Evolutionary conservation across 2,329 filamentous ascomycete genomes (phyloP), one percentile per base, ranked within the genome.

Genomic region (Pseudogymnoascus sp.): DNA sequence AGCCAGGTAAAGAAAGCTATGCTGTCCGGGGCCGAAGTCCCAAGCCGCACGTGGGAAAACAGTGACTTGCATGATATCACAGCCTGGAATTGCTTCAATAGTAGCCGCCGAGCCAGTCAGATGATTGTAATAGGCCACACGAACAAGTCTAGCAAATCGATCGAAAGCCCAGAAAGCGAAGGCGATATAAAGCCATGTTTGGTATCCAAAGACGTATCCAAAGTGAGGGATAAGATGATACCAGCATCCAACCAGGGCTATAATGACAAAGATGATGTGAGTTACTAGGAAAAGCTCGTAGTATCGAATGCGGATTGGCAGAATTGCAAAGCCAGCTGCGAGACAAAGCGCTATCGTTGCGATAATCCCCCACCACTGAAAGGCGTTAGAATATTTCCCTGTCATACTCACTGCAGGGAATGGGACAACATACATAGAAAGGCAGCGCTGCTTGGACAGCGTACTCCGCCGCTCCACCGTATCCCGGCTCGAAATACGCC

Each of bases 1-100:
- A 0, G 80, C 80, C 65, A 83, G 81, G 66, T 80, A 81, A 0
- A 76, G 68, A 61, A 80, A 82, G 0, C 71, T 75, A 58, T 79
- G 74, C 2, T 71, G 66, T 1, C 72, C 73, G 0, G 71, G 71
- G 6, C 63, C 61, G 0, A 62, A 61, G 3, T 63, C 66, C 71
- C 73, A 78, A 39, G 72, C 64, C 5, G 77, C 63, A 3, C 73
- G 75, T 1, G 68, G 68, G 11, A 81, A 64, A 60, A 80, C 75
- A 3, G 67, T 68, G 15, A 77, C 61, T 2, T 74, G 69, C 0
- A 71, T 75, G 8, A 81, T 68, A 6, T 67, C 67, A 0, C 76
- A 75, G 6, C 66, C 68, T 0, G 71, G 65, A 14, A 75, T 41
- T 15, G 78, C 77, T 35, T 71, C 72, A 6, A 53, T 33, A 2